Percentiles rank a stretch among this genome's conserved stretches.
phyloP scores from a whole-genome alignment of 2,329 filamentous ascomycete species.

The Aspergillus pseudoglaucus region DNA sequence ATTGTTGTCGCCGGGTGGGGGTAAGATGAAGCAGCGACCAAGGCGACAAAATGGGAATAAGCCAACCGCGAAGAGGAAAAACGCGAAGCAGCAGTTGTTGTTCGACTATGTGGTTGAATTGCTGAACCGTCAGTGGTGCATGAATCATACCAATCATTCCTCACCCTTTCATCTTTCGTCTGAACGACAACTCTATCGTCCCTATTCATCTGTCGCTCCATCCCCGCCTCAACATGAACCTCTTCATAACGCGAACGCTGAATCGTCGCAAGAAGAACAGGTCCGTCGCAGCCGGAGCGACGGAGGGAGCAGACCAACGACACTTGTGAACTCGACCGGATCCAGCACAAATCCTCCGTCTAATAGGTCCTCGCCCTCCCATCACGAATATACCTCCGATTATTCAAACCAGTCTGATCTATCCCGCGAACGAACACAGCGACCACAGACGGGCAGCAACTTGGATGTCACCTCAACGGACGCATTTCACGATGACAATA shows the following conservation, averaged over 20 bases:
- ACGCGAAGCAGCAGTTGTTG: neutral
- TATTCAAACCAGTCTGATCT: neutral
- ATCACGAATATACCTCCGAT: neutral
- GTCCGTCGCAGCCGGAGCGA: neutral
- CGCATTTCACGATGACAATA: neutral
- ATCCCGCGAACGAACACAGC: neutral
- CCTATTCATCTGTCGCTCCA: neutral
- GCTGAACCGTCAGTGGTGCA: neutral
- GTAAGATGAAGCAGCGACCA: neutral
- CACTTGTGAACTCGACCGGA: neutral
- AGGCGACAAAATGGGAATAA: neutral
- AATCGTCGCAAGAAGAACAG: neutral
- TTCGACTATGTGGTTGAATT: neutral
- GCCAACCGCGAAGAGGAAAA: neutral
- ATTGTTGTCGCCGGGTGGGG: neutral
- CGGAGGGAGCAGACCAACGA: neutral
- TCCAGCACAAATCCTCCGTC: neutral
- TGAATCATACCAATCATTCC: neutral
- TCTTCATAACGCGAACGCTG: neutral
- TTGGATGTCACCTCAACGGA: neutral
- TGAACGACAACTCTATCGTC: neutral
- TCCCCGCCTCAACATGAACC: neutral
- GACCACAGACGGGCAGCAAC: neutral
- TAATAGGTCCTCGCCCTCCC: neutral
- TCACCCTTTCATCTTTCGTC: neutral